Base-by-base conservation (phyloP, 2,329 filamentous ascomycete genomes). In the Penicillium thymicola region DNA sequence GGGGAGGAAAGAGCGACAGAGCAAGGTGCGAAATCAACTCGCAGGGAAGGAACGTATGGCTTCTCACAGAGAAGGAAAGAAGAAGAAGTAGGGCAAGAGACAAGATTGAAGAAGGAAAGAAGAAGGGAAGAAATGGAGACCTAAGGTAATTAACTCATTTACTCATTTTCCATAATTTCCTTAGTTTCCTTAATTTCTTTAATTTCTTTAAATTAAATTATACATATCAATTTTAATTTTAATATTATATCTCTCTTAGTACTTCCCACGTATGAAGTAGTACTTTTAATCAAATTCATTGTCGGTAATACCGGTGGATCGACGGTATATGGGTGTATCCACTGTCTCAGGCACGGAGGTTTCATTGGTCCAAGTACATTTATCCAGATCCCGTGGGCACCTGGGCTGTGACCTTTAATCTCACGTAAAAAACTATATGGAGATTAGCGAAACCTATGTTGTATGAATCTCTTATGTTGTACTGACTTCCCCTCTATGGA, bases 1-100 rank as follows among this genome's bases (percentile, higher is more conserved):
- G 21, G 44, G 45, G 38, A 52, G 45, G 38, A 52, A 58, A 58
- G 56, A 44, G 34, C 21, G 53, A 41, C 34, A 18, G 40, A 59
- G 47, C 49, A 54, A 38, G 40, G 38, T 57, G 66, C 72, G 70
- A 74, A 74, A 62, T 75, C 72, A 64, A 75, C 72, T 72, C 72
- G 71, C 70, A 61, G 41, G 59, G 61, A 60, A 60, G 49, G 58
- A 59, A 59, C 41, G 58, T 52, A 54, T 43, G 49, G 44, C 37
- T 46, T 61, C 54, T 60, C 52, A 52, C 51, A 54, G 53, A 52
- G 51, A 54, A 55, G 30, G 30, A 32, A 32, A 32, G 30, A 32
- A 32, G 44, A 55, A 45, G 25, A 28, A 55, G 58, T 52, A 45
- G 53, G 45, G 54, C 25, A 23, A 36, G 25, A 45, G 23, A 38